Evolutionary conservation across 768 basidiomycete species (phyloP), one percentile per base, ranked within the genome.

Genomic region (Leccinum subgranulosum): DNA sequence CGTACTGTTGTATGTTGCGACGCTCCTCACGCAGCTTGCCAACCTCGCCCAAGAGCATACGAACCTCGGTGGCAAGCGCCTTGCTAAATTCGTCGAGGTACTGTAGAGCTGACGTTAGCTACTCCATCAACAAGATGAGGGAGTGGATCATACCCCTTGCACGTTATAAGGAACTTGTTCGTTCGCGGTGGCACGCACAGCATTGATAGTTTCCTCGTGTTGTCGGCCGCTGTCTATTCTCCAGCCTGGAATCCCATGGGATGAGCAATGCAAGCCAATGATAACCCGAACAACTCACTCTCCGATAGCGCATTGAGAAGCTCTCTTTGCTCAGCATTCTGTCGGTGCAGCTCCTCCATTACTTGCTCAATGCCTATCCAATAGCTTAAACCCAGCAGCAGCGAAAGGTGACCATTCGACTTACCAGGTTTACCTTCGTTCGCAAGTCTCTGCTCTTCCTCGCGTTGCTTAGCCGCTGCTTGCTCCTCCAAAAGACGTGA

Each of bases 31-130:
- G 84, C 48, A 94, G 76, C 63, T 87, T 89, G 39, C 91, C 90
- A 39, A 93, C 92, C 76, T 94, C 92, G 33, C 81, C 82, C 12
- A 94, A 80, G 14, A 94, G 77, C 81, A 90, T 86, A 29, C 90
- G 84, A 10, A 94, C 91, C 75, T 94, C 92, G 14, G 82, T 78
- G 3, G 92, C 90, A 49, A 93, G 74, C 2, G 92, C 87, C 69
- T 85, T 88, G 71, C 90, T 92, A 74, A 94, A 94, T 56, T 93
- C 90, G 59, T 94, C 88, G 14, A 94, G 80, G 68, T 94, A 93
- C 88, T 91, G 55, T 43, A 23, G 25, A 21, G 27, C 23, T 4
- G 36, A 46, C 15, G 34, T 66, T 52, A 49, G 47, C 48, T 17
- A 43, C 31, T 50, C 34, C 17, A 39, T 34, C 33, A 60, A 58